Conservation (phyloP, 768 basidiomycete species). For the Suillus placidus region DNA sequence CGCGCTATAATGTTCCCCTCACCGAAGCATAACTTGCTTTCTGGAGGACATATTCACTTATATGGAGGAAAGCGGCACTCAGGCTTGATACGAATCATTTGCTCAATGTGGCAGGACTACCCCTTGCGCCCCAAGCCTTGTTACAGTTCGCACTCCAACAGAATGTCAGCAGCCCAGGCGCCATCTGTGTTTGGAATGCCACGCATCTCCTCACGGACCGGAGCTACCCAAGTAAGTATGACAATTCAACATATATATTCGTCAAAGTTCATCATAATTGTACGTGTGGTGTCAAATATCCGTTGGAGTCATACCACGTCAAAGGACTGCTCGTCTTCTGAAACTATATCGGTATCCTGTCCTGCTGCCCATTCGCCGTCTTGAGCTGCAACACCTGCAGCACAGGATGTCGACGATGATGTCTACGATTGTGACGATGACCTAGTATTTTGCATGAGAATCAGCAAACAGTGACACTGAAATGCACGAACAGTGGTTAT, state of each 20-base stretch:
- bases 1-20: background rate
- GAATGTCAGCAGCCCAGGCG: background rate
- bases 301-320: slow-evolving; percentile 15
- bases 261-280: background rate
- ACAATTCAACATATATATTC: background rate
- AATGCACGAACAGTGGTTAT: slow-evolving; percentile 56
- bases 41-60: background rate
- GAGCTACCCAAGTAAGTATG: too few relatives aligned
- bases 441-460: slow-evolving; percentile 35
- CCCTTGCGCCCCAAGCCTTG: background rate
- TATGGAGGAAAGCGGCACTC: background rate
- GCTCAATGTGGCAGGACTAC: background rate
- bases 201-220: too few relatives aligned
- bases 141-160: background rate
- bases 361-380: slow-evolving; percentile 17
- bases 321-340: slow-evolving; percentile 38
- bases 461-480: background rate
- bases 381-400: slow-evolving; percentile 39
- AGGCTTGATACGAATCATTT: background rate
- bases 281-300: background rate
- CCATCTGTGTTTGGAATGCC: too few relatives aligned
- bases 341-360: background rate
- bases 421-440: slow-evolving; percentile 67
- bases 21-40: background rate
- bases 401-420: slow-evolving; percentile 54